Percentiles rank a stretch among this genome's conserved stretches.
These are phyloP conservation scores for Aspergillus luchuensis DNA, from an alignment of 2,329 filamentous ascomycete species.

Conservation along the genomic window DNA sequence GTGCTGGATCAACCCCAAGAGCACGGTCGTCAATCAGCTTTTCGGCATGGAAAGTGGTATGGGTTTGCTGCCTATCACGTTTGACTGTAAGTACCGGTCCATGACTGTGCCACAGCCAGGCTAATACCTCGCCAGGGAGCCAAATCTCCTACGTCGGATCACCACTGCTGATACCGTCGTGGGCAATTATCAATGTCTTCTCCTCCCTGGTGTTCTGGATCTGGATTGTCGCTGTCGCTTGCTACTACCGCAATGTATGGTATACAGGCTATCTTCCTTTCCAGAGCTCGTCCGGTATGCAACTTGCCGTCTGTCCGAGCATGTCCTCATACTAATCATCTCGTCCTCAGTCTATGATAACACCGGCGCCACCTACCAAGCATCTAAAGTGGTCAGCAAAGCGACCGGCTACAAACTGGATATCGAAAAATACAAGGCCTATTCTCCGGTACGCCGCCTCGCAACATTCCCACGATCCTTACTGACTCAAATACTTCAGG, in stretches of 20 bases:
- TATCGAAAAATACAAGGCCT: constrained; percentile 62
- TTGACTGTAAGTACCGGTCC: constrained; percentile 43
- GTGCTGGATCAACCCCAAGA: constrained; percentile 33
- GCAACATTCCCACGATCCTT: constrained; percentile 56
- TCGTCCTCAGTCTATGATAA: constrained; percentile 64
- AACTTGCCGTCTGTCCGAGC: not conserved
- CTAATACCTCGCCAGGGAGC: constrained; percentile 22
- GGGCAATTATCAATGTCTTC: constrained; percentile 69
- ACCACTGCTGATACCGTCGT: constrained; percentile 67
- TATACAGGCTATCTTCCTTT: constrained; percentile 65
- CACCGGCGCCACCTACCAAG: constrained; percentile 64
- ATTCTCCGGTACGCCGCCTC: constrained; percentile 60
- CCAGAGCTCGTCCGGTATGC: constrained; percentile 32
- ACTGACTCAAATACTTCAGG: constrained; percentile 10
- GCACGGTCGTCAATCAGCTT: constrained; percentile 30
- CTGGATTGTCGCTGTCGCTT: constrained; percentile 56
- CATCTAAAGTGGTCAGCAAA: constrained; percentile 58
- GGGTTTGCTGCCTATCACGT: constrained; percentile 37
- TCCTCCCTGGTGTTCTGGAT: constrained; percentile 66
- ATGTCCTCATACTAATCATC: not conserved
- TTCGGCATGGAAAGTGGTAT: constrained; percentile 34
- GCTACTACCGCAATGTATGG: constrained; percentile 68
- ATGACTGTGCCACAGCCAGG: constrained; percentile 41
- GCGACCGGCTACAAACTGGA: constrained; percentile 61
- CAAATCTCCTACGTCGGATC: constrained; percentile 30